These are phyloP conservation scores for Carpinus fangiana DNA, from an alignment of 306 rosid genomes.

Conservation along the genomic window DNA sequence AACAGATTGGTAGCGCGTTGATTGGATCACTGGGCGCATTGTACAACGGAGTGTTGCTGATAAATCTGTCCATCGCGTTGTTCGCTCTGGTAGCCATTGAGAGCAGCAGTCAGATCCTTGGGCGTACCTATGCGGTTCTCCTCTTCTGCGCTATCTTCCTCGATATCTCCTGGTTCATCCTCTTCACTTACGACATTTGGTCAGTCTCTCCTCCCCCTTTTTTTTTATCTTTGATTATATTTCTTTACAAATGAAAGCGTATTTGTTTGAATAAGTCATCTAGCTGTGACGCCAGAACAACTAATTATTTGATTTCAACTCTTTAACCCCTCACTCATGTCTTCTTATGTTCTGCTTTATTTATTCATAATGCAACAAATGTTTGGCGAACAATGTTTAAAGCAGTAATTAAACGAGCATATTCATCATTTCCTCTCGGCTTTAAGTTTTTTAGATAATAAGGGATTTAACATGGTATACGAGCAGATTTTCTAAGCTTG, in stretches of 20 bases:
- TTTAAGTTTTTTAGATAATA: too few relatives aligned
- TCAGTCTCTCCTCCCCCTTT: conserved; percentile 23
- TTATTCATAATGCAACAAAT: background rate
- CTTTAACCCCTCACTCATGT: too few relatives aligned
- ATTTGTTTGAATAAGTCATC: background rate
- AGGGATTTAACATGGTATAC: too few relatives aligned
- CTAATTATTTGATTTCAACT: background rate
- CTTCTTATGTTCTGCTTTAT: background rate
- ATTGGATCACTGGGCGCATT: conserved; percentile 91
- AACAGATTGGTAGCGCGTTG: conserved; percentile 84
- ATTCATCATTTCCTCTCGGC: too few relatives aligned
- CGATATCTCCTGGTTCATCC: conserved; percentile 82
- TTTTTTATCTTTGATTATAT: background rate
- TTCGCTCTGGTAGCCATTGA: conserved; percentile 95
- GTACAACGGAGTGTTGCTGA: conserved; percentile 76
- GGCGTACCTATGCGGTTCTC: conserved; percentile 92
- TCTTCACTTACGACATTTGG: conserved; percentile 76
- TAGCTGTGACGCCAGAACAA: background rate
- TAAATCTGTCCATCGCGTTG: conserved; percentile 74
- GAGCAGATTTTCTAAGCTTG: too few relatives aligned
- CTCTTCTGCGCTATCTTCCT: conserved; percentile 71
- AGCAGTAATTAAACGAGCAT: too few relatives aligned
- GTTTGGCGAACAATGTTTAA: background rate
- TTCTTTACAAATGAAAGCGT: background rate
- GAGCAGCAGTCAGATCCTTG: conserved; percentile 95